Base-by-base conservation (phyloP, 1,284 basidiomycete species). In the Naganishia cerealis region DNA sequence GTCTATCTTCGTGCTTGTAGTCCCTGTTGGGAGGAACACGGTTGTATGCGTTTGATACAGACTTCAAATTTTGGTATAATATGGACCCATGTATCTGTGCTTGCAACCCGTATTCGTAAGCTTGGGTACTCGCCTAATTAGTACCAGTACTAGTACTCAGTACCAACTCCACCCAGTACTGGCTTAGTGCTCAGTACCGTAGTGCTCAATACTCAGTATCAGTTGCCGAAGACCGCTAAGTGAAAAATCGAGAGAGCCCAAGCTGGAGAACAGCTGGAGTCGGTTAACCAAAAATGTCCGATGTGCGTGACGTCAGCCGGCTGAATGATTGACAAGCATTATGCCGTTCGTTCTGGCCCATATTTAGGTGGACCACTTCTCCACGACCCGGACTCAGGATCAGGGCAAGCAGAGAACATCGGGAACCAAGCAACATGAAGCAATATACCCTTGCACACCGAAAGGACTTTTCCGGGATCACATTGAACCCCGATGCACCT, bases 391-490 rank as follows among this genome's bases (percentile, higher is more conserved):
- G 29, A 33, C 6, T 33, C 3, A 6, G 29, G 29, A 33, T 2
- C 29, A 33, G 6, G 40, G 40, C 3, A 2, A 42, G 8, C 10
- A 42, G 9, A 18, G 40, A 42, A 1, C 43, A 1, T n/a, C 6
- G 21, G 3, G 1, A 50, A 50, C n/a, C 46, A 50, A 58, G 12
- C 48, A 73, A 59, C 5, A 77, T 77, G 76, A 73, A 72, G 57
- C 72, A 71, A 59, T 77, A 75, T 42, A 66, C 73, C 43, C 48
- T 77, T 13, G 57, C 73, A 1, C 74, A 75, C 65, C 71, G 72
- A 29, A 71, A 71, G 16, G 73, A 73, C 42, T 72, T 77, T 24
- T 72, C 73, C 57, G 76, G 76, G 4, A 57, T 77, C 13, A 61
- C 68, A 39, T 69, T 76, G 13, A 65, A 73, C 50, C 65, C 50